Conservation (phyloP, 1,284 basidiomycete genomes). For the Malassezia furfur region DNA sequence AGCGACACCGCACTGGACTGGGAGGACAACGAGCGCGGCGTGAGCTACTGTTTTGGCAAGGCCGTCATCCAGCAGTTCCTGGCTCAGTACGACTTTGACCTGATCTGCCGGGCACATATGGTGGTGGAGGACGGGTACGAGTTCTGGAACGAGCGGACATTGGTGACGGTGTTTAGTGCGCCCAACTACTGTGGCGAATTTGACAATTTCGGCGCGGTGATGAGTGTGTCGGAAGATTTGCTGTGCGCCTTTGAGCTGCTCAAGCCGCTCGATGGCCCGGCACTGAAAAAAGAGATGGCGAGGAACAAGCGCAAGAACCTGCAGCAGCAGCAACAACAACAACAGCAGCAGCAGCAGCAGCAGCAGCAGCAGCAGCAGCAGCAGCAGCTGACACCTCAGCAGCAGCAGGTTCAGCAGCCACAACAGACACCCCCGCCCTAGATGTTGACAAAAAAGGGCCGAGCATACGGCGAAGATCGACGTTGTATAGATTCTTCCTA, state of each 20-base stretch:
- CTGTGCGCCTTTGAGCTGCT: conserved; percentile 95
- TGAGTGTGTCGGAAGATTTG: conserved; percentile 89
- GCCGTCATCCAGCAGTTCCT: conserved; percentile 93
- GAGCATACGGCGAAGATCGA: not conserved
- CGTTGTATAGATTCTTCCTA: not conserved
- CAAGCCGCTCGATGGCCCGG: conserved; percentile 83
- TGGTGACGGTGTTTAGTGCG: conserved; percentile 97
- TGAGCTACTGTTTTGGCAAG: conserved; percentile 98
- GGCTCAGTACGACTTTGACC: conserved; percentile 77
- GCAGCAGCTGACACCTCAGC: no score
- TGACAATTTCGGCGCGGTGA: conserved; percentile 77
- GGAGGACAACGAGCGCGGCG: conserved; percentile 99
- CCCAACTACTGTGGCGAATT: conserved; percentile 88
- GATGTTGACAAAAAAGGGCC: not conserved
- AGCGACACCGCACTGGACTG: conserved; percentile 94
- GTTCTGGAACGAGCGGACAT: conserved; percentile 97
- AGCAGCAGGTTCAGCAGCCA: no score
- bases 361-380: no score
- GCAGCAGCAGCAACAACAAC: not conserved
- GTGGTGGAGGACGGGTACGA: conserved; percentile 95
- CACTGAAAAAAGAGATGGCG: conserved; percentile 95
- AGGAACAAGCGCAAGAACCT: conserved; percentile 58
- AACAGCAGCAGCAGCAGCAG: not conserved
- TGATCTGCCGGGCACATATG: conserved; percentile 99
- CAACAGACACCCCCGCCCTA: not conserved